These are phyloP conservation scores for Corylus avellana DNA, from an alignment of 306 rosid genomes.

Conservation along the genomic window DNA sequence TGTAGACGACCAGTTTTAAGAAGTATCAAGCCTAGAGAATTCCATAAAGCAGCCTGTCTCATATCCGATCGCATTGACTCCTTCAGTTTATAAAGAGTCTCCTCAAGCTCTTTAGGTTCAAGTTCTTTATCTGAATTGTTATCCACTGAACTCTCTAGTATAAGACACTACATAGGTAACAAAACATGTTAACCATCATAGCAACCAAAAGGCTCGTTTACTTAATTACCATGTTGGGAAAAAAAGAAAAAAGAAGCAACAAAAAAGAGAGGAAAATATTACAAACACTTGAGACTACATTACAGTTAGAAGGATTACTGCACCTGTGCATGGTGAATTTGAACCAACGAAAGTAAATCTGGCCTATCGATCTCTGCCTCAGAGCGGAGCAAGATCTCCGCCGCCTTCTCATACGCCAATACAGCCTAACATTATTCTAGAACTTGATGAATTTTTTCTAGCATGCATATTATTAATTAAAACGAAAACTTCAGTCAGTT, in stretches of 20 bases:
- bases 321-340: constrained; percentile 98
- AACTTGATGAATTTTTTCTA: constrained; percentile 19
- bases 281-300: neutral
- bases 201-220: constrained; percentile 26
- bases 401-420: constrained; percentile 81
- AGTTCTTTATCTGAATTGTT: constrained; percentile 75
- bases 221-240: neutral
- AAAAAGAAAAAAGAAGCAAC: neutral
- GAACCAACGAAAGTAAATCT: constrained; percentile 83
- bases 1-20: constrained; percentile 81
- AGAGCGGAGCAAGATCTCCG: constrained; percentile 73
- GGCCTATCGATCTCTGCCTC: constrained; percentile 80
- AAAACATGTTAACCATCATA: constrained; percentile 41
- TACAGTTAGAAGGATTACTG: constrained; percentile 17
- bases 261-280: neutral
- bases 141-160: constrained; percentile 77
- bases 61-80: constrained; percentile 78
- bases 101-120: constrained; percentile 78
- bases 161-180: constrained; percentile 66
- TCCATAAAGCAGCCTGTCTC: constrained; percentile 93
- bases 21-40: constrained; percentile 82
- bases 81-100: constrained; percentile 68
- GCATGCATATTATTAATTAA: constrained; percentile 3
- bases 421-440: constrained; percentile 58
- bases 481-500: neutral